A percentile compares a stretch with the other conserved stretches of the same genome.
These are phyloP conservation scores for Globisporangium echinulatum DNA, from an alignment of 352 stramenopile species.

Conservation along the genomic window DNA sequence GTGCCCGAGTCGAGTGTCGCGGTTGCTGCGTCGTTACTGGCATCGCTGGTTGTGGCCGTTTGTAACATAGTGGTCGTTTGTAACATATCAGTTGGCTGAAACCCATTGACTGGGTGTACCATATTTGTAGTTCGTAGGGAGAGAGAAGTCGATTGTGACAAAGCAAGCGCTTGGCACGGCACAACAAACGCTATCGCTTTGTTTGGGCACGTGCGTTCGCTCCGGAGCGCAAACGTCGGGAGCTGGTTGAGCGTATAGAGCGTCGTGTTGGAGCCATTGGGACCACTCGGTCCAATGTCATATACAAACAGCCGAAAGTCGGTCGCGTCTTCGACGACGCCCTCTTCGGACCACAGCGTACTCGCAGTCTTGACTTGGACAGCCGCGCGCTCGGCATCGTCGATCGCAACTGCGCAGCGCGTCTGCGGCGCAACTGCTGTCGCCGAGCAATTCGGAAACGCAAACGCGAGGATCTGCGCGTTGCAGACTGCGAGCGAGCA, in stretches of 20 bases:
- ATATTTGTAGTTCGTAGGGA: too few relatives aligned
- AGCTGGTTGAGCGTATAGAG: constrained; percentile 50
- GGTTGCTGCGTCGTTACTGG: neutral
- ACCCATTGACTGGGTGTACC: too few relatives aligned
- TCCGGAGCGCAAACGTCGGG: constrained; percentile 10
- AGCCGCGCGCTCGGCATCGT: constrained; percentile 16
- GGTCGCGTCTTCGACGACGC: constrained; percentile 15
- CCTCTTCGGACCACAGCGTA: constrained; percentile 39
- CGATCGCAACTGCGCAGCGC: constrained; percentile 27
- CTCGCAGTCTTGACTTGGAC: constrained; percentile 6
- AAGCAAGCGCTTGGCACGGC: constrained; percentile 22
- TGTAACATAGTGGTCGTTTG: too few relatives aligned
- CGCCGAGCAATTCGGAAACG: constrained; percentile 22
- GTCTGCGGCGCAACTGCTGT: constrained; percentile 15
- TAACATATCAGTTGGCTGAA: too few relatives aligned
- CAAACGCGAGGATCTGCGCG: constrained; percentile 24
- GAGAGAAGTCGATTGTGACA: too few relatives aligned
- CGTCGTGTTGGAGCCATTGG: constrained; percentile 2
- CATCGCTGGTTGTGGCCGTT: neutral
- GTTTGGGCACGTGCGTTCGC: constrained; percentile 19
- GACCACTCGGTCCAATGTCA: constrained; percentile 2
- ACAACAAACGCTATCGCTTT: constrained; percentile 35
- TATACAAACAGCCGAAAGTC: constrained; percentile 37
- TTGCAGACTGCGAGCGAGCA: constrained; percentile 19
- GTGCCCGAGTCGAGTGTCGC: neutral